phyloP scores from a whole-genome alignment of 2,329 filamentous ascomycete species.

The Geoglossum cookeanum region DNA sequence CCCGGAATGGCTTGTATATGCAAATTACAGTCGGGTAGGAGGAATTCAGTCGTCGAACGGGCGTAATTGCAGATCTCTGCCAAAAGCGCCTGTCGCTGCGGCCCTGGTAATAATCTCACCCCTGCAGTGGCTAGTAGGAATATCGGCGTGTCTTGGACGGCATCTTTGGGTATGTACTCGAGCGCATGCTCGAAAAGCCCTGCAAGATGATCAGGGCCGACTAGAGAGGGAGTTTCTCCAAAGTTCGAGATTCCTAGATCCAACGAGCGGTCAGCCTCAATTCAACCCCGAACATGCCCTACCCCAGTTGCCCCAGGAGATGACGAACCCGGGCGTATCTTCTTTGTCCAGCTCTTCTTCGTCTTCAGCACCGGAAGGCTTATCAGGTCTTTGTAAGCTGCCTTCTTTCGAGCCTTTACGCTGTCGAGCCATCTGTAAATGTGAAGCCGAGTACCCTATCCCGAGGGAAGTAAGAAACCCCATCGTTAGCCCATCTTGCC shows the following conservation, averaged over 20 bases:
- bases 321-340: conserved; percentile 61
- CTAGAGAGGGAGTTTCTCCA: conserved; percentile 50
- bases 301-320: not conserved
- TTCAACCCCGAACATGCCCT: not conserved
- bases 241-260: conserved; percentile 60
- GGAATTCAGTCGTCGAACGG: conserved; percentile 55
- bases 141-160: conserved; percentile 68
- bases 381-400: conserved; percentile 38
- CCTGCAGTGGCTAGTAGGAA: conserved; percentile 93
- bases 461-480: not conserved
- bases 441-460: conserved; percentile 67
- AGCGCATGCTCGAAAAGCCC: conserved; percentile 66
- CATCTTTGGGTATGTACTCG: conserved; percentile 53
- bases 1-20: conserved; percentile 91
- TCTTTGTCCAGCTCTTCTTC: conserved; percentile 76
- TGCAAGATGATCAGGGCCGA: conserved; percentile 69
- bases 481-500: conserved; percentile 9
- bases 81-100: conserved; percentile 54
- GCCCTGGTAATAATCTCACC: conserved; percentile 64
- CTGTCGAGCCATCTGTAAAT: conserved; percentile 87
- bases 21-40: conserved; percentile 70
- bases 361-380: conserved; percentile 65
- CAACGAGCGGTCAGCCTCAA: not conserved
- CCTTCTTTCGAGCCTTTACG: conserved; percentile 42
- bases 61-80: conserved; percentile 69